Base-by-base conservation (phyloP, 345 rosid species). In the Linum tenue region DNA sequence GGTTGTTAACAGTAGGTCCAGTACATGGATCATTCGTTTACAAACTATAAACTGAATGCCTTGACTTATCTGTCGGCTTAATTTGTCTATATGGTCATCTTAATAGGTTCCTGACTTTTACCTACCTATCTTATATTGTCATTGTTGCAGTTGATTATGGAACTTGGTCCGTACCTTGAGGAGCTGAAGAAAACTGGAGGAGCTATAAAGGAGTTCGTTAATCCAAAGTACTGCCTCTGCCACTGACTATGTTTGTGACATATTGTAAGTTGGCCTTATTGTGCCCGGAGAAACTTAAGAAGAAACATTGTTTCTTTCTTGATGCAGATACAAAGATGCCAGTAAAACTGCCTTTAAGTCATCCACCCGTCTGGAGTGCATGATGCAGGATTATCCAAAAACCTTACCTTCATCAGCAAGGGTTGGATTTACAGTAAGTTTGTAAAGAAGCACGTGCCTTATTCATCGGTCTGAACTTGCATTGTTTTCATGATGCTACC, bases 311-410 rank as follows among this genome's bases (percentile, higher is more conserved):
- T 22, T 22, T 22, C 31, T 50, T 76, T 73, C 44, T 51, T 73
- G 39, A 58, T 69, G 75, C 78, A 92, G 99, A 71, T 92, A 94
- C 73, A 90, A 90, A 76, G 99, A 90, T 85, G 82, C 90, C 22
- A 88, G 79, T 77, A 94, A 90, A 82, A 81, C 97, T 68, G 75
- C 85, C 56, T 89, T 91, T 59, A 89, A 86, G 74, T 91, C 98
- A 66, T 89, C 98, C 59, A 89, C 98, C 75, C 84, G 97, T 51
- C 81, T 94, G 40, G 97, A 94, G 75, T 94, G 99, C 64, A 90
- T 87, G 99, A 94, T 94, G 99, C 99, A 90, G 82, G 97, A 94
- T 75, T 90, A 94, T 78, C 96, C 96, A 59, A 90, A 90, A 76
- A 94, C 99, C 60, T 70, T 94, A 75, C 88, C 97, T 56, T 84